Percentiles rank a stretch among this genome's conserved stretches.
phyloP scores from a whole-genome alignment of 2,329 filamentous ascomycete species.

The Curvularia spicifera region DNA sequence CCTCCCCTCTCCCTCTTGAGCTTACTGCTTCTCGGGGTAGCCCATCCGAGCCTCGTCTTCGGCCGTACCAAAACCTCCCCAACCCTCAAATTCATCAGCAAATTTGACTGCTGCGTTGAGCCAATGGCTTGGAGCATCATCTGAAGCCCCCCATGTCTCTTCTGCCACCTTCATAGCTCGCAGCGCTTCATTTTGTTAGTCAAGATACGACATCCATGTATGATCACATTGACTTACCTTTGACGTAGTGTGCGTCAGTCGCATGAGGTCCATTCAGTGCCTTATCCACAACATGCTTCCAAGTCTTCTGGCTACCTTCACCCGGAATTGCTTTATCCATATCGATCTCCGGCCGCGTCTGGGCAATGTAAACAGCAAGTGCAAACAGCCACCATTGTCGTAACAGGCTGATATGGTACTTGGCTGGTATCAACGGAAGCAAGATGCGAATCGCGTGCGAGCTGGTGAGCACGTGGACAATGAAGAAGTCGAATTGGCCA shows the following conservation, averaged over 20 bases:
- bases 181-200: slow-evolving; percentile 58
- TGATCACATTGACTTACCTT: slow-evolving; percentile 60
- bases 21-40: slow-evolving; percentile 28
- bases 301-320: slow-evolving; percentile 69
- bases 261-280: slow-evolving; percentile 72
- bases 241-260: slow-evolving; percentile 83
- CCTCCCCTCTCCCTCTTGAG: not conserved
- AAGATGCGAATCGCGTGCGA: slow-evolving; percentile 89
- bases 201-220: not conserved
- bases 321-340: slow-evolving; percentile 64
- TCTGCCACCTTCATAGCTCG: slow-evolving; percentile 77
- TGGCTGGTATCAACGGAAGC: slow-evolving; percentile 75
- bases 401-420: slow-evolving; percentile 75
- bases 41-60: slow-evolving; percentile 33
- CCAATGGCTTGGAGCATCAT: slow-evolving; percentile 68
- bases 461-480: slow-evolving; percentile 77
- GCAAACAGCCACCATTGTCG: slow-evolving; percentile 90
- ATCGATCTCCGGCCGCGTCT: slow-evolving; percentile 74
- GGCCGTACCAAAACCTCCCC: slow-evolving; percentile 59
- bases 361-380: slow-evolving; percentile 76
- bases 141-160: slow-evolving; percentile 67
- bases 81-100: slow-evolving; percentile 74
- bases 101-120: slow-evolving; percentile 73
- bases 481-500: slow-evolving; percentile 77
- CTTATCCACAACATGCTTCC: slow-evolving; percentile 76